Percentiles rank a stretch among this genome's conserved stretches.
phyloP scores from a whole-genome alignment of 2,329 filamentous ascomycete genomes.

The Neopestalotiopsis sp. region DNA sequence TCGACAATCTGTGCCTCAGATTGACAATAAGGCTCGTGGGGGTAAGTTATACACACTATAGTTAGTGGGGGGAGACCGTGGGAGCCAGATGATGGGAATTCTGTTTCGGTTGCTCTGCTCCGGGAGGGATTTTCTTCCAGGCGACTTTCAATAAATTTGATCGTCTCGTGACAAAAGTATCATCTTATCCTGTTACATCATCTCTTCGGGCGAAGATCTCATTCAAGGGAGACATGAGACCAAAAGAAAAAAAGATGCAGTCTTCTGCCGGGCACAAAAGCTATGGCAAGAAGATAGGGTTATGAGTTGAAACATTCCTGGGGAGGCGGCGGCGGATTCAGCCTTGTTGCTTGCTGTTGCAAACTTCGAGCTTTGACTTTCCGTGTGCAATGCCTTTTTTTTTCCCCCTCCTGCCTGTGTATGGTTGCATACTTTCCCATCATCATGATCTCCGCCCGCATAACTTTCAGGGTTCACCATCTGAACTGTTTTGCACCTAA shows the following conservation, averaged over 20 bases:
- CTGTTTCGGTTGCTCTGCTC: not conserved
- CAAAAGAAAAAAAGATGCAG: not conserved
- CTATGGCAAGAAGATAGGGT: not conserved
- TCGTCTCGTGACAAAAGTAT: not conserved
- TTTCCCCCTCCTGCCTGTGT: not conserved
- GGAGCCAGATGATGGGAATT: not conserved
- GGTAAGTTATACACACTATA: not conserved
- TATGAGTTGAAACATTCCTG: not conserved
- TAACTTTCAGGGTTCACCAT: not conserved
- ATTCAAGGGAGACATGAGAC: not conserved
- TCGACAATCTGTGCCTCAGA: conserved; percentile 21
- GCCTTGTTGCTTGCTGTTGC: not conserved
- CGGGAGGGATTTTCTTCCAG: not conserved
- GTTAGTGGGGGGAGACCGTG: not conserved
- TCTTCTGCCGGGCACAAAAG: too few species aligned
- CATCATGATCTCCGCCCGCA: not conserved
- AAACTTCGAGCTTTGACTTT: not conserved
- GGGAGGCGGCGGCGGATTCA: not conserved
- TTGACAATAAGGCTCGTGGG: conserved; percentile 16
- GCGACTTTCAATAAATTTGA: not conserved
- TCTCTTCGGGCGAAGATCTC: not conserved
- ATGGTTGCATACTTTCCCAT: not conserved
- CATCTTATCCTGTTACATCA: not conserved
- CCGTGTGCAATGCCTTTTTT: not conserved
- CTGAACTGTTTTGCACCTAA: not conserved